Evolutionary conservation across 2,329 filamentous ascomycete genomes (phyloP).

Genomic region (Sclerotiophoma versabilis): DNA sequence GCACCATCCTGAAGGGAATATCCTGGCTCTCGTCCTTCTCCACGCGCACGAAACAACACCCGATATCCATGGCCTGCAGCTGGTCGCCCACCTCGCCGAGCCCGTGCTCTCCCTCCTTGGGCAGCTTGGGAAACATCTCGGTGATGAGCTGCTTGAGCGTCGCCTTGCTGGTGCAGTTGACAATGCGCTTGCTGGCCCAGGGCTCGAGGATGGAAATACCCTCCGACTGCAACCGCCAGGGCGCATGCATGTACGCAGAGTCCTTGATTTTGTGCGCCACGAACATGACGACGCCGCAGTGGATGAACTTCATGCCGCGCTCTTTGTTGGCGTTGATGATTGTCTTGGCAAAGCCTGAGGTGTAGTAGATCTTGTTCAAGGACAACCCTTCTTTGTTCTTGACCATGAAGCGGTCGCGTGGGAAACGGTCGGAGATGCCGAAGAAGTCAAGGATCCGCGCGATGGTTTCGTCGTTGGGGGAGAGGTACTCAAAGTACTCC

Average conservation of each 20-base stretch:
- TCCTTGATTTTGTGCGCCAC: constrained; percentile 75
- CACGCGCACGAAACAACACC: constrained; percentile 88
- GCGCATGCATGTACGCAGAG: constrained; percentile 89
- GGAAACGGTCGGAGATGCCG: constrained; percentile 82
- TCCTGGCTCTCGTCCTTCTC: constrained; percentile 74
- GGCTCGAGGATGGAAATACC: constrained; percentile 90
- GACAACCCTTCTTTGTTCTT: constrained; percentile 89
- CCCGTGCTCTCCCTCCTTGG: constrained; percentile 73
- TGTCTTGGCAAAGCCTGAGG: constrained; percentile 80
- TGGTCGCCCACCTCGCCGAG: constrained; percentile 89
- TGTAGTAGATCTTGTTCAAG: constrained; percentile 96
- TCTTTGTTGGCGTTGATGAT: constrained; percentile 89
- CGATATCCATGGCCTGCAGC: constrained; percentile 79
- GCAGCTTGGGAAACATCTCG: constrained; percentile 95
- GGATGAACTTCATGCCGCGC: constrained; percentile 91
- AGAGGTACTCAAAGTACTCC: constrained; percentile 93
- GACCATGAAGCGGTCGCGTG: constrained; percentile 91
- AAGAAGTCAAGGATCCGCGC: constrained; percentile 83
- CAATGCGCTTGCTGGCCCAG: constrained; percentile 82
- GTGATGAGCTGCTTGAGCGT: constrained; percentile 84
- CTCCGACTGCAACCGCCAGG: constrained; percentile 95
- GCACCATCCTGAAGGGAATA: constrained; percentile 78
- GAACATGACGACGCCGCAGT: constrained; percentile 98
- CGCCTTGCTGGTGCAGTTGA: constrained; percentile 76
- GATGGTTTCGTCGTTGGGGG: constrained; percentile 76